Conservation (phyloP, 768 basidiomycete species). For the Lentinula guzmanii region DNA sequence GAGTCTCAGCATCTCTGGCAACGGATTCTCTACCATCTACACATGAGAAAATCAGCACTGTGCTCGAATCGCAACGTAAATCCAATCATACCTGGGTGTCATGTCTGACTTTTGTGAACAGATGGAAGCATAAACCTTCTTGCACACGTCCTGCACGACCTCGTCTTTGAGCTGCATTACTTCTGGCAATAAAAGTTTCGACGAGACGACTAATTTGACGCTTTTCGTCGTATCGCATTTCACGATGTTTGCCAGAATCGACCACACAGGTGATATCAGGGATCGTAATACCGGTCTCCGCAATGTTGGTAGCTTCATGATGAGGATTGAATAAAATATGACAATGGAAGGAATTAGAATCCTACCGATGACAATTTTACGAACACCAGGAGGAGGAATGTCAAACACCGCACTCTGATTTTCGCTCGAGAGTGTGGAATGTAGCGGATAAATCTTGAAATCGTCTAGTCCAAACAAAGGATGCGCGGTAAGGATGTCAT, state of each 20-base stretch:
- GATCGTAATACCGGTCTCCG: constrained; percentile 97
- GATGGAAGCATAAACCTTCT: constrained; percentile 86
- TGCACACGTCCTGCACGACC: constrained; percentile 92
- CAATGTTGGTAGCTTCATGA: constrained; percentile 75
- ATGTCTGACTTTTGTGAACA: constrained; percentile 85
- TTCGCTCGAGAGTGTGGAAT: constrained; percentile 90
- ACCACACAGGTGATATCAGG: constrained; percentile 97
- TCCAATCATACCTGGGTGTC: constrained; percentile 59
- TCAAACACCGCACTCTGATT: constrained; percentile 90
- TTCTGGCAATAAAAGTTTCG: constrained; percentile 87
- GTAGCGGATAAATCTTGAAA: constrained; percentile 81
- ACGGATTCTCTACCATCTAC: constrained; percentile 83
- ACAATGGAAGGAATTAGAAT: background rate
- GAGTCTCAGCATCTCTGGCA: constrained; percentile 93
- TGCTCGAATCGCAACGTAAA: background rate
- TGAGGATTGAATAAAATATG: too few species aligned
- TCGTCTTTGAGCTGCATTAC: constrained; percentile 85
- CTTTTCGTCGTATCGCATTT: constrained; percentile 99
- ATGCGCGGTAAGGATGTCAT: constrained; percentile 78
- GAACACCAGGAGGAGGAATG: constrained; percentile 66
- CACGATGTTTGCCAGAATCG: constrained; percentile 88
- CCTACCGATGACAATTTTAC: constrained; percentile 93
- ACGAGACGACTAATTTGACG: constrained; percentile 88
- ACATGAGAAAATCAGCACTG: background rate
- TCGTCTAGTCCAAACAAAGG: constrained; percentile 53